Percentiles rank a stretch among this genome's conserved stretches.
phyloP scores from a whole-genome alignment of 148 eudicot species.

The Cornus controversa region DNA sequence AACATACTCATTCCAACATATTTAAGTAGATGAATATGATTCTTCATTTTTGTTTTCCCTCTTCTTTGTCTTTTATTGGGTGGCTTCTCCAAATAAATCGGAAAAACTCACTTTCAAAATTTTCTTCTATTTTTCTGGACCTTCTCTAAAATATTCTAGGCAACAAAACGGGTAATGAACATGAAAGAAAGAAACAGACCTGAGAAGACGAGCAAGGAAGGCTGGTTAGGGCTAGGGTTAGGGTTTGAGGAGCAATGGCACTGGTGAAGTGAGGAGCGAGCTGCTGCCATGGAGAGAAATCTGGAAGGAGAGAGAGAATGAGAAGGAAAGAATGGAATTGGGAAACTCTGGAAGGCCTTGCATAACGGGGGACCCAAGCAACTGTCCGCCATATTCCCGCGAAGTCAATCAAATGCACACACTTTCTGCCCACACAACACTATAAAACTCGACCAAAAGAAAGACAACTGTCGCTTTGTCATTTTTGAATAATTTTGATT shows the following conservation, averaged over 20 bases:
- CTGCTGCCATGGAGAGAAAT: conserved; percentile 14
- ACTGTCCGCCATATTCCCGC: background rate
- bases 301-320: background rate
- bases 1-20: background rate
- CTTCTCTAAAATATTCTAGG: background rate
- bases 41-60: too few relatives aligned
- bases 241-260: conserved; percentile 30
- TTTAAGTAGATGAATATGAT: too few relatives aligned
- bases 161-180: background rate
- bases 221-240: conserved; percentile 23
- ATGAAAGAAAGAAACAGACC: conserved; percentile 33
- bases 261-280: background rate
- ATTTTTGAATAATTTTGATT: too few relatives aligned
- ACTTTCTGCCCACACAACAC: background rate
- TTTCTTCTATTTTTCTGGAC: background rate
- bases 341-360: background rate
- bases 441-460: background rate
- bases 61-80: too few relatives aligned
- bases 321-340: background rate
- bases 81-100: too few relatives aligned
- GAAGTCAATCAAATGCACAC: too few relatives aligned
- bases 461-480: too few relatives aligned
- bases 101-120: background rate
- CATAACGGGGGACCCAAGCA: background rate
- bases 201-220: conserved; percentile 79